These are phyloP conservation scores for Fennellomyces sp. DNA, from an alignment of 371 early-diverging fungal species.

Conservation along the genomic window DNA sequence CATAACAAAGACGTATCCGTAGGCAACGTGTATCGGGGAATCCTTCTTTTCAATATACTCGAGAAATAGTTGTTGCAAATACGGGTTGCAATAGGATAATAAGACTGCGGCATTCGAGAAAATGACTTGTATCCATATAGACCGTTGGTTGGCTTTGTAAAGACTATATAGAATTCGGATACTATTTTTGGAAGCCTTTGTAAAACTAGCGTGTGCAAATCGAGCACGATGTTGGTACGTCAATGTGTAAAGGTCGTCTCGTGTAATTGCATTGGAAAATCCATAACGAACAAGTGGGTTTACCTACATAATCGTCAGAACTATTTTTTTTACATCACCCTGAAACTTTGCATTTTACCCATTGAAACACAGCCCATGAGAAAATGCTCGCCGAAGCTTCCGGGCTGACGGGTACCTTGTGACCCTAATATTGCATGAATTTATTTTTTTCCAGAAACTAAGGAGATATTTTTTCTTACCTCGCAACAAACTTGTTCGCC, in stretches of 20 bases:
- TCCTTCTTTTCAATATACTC: conserved; percentile 36
- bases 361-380: conserved; percentile 40
- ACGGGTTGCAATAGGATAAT: conserved; percentile 37
- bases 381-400: conserved; percentile 40
- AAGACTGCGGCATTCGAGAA: conserved; percentile 37
- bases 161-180: conserved; percentile 22
- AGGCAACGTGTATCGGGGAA: conserved; percentile 36
- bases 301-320: conserved; percentile 22
- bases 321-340: too few species aligned
- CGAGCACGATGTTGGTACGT: conserved; percentile 35
- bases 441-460: too few species aligned
- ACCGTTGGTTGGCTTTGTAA: conserved; percentile 24
- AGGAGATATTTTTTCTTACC: conserved; percentile 16
- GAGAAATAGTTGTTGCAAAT: conserved; percentile 47
- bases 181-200: neutral
- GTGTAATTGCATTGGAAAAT: conserved; percentile 19
- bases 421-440: neutral
- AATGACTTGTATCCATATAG: conserved; percentile 33
- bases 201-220: conserved; percentile 26
- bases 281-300: conserved; percentile 36
- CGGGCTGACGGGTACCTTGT: conserved; percentile 31
- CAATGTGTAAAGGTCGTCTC: conserved; percentile 32
- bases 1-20: conserved; percentile 48
- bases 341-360: conserved; percentile 23
- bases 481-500: conserved; percentile 19